Conservation (phyloP, 2,329 filamentous ascomycete species). For the Pseudogymnoascus sp. region DNA sequence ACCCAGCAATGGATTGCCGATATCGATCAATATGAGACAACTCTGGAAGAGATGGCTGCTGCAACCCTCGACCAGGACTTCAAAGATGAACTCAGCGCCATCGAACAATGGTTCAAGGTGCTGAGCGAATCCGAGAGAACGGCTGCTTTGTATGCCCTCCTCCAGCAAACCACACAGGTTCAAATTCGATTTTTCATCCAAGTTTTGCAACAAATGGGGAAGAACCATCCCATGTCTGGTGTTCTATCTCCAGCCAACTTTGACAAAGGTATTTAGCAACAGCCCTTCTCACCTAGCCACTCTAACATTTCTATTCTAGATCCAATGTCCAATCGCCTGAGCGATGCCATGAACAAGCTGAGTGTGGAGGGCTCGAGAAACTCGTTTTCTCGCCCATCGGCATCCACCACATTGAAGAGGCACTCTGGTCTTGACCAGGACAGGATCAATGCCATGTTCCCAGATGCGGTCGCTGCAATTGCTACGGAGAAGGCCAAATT, state of each 20-base stretch:
- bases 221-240: slow-evolving; percentile 94
- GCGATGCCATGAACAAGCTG: slow-evolving; percentile 92
- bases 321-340: slow-evolving; percentile 92
- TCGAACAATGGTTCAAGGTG: slow-evolving; percentile 99
- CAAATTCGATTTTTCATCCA: slow-evolving; percentile 99
- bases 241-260: slow-evolving; percentile 92
- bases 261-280: slow-evolving; percentile 67
- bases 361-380: slow-evolving; percentile 81
- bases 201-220: slow-evolving; percentile 97
- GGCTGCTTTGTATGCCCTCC: slow-evolving; percentile 84
- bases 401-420: slow-evolving; percentile 67
- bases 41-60: slow-evolving; percentile 95
- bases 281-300: slow-evolving; percentile 6
- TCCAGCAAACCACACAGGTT: slow-evolving; percentile 97
- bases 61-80: slow-evolving; percentile 99
- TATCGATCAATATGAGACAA: slow-evolving; percentile 98
- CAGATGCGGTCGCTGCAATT: slow-evolving; percentile 95
- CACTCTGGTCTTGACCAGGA: slow-evolving; percentile 90
- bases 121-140: slow-evolving; percentile 94
- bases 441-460: slow-evolving; percentile 98
- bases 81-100: slow-evolving; percentile 97
- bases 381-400: slow-evolving; percentile 73
- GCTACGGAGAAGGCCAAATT: slow-evolving; percentile 97
- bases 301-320: slow-evolving; percentile 46
- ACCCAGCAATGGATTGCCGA: slow-evolving; percentile 98